Evolutionary conservation across 345 rosid species (phyloP), one percentile per base, ranked within the genome.

Genomic region (Salix udensis): DNA sequence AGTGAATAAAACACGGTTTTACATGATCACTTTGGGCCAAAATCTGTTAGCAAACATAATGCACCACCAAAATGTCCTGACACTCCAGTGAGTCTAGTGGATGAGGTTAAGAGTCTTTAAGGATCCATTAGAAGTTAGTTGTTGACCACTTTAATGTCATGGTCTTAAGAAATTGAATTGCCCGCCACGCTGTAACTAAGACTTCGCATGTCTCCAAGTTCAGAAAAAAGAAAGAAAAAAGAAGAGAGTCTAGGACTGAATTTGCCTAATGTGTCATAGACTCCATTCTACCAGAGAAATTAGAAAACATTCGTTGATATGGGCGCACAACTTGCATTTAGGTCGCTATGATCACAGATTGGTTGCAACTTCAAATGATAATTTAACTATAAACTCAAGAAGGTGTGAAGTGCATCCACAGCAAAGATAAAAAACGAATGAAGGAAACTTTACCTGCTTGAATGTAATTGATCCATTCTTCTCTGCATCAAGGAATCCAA

Each of bases 401-500:
- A 60, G 58, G 39, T 19, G n/a, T 40, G 44, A 77, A 30, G 40
- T 39, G 36, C 12, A 11, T 58, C 66, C 70, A 52, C 36, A 24
- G 65, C n/a, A 23, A 66, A 50, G 71, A 53, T 28, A 40, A 78
- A 70, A 31, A 4, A 67, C n/a, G 68, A 39, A 40, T 40, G 6
- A 39, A 58, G 24, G 34, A 68, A 66, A 62, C 70, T 10, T 37
- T 85, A 96, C 99, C 97, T 92, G 96, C 84, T 88, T 93, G 84
- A 92, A 96, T 79, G 95, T 89, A 85, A 92, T 91, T 64, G 90
- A 85, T 68, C 94, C 97, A 4, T 55, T 77, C 81, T 88, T 91
- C 81, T 93, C 98, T 46, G 88, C 87, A 78, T 96, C 99, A 70
- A 96, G 61, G 87, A 96, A 92, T 64, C 86, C 86, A 68, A 96